Conservation (phyloP, 2,329 filamentous ascomycete species). For the Aspergillus cejpii region DNA sequence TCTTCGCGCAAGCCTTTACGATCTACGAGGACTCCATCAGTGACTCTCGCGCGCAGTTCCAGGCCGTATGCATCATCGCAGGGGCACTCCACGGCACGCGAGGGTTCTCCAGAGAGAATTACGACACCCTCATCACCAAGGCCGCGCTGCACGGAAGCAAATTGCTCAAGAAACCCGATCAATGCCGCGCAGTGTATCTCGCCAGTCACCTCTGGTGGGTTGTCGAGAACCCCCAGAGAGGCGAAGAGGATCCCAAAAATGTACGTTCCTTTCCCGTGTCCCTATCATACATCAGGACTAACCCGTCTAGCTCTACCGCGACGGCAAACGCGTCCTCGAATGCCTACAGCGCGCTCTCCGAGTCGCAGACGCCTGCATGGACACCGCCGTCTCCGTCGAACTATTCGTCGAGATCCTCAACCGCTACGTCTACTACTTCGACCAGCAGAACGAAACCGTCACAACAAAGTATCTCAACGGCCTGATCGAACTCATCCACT, state of each 20-base stretch:
- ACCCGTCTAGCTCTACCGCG: conserved; percentile 74
- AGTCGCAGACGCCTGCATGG: conserved; percentile 98
- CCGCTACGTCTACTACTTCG: conserved; percentile 98
- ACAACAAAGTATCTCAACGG: conserved; percentile 98
- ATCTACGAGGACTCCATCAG: conserved; percentile 96
- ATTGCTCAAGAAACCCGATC: conserved; percentile 92
- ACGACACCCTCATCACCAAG: conserved; percentile 97
- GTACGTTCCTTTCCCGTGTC: conserved; percentile 47
- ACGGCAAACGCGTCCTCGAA: conserved; percentile 93
- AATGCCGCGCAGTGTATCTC: conserved; percentile 92
- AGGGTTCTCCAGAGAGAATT: conserved; percentile 93
- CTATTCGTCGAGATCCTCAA: conserved; percentile 98
- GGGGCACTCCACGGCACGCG: conserved; percentile 81
- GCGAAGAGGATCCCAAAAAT: conserved; percentile 72
- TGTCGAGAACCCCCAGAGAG: conserved; percentile 68
- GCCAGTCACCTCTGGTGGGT: conserved; percentile 98
- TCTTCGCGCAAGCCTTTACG: conserved; percentile 95
- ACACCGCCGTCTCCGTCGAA: conserved; percentile 92
- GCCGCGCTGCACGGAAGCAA: conserved; percentile 95
- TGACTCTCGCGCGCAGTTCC: conserved; percentile 94
- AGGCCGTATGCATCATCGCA: conserved; percentile 91
- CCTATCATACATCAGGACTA: conserved; percentile 5
- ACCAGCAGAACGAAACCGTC: conserved; percentile 97
- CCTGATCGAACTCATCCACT: conserved; percentile 95
- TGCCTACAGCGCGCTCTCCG: conserved; percentile 91